Conservation (phyloP, 306 rosid genomes). For the Trifolium subterraneum region DNA sequence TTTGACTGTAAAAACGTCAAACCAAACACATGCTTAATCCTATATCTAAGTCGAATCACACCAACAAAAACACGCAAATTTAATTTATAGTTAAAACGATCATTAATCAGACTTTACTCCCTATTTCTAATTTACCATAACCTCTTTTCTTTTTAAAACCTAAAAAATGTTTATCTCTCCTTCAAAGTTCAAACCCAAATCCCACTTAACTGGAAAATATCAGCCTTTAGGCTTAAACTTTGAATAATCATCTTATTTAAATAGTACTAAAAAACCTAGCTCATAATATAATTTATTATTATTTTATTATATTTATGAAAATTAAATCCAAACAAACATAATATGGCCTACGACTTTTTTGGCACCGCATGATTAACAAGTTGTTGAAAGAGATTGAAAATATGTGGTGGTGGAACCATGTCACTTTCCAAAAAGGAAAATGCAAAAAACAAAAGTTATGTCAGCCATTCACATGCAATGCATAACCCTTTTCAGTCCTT, state of each 20-base stretch:
- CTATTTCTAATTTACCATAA: no score
- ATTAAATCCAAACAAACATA: background rate
- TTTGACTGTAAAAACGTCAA: no score
- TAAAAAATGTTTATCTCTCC: background rate
- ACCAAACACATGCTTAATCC: no score
- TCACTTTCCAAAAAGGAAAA: slow-evolving; percentile 36
- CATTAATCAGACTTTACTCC: no score
- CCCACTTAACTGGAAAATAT: background rate
- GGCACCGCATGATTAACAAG: slow-evolving; percentile 35
- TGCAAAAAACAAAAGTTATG: slow-evolving; percentile 46
- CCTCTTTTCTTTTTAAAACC: background rate
- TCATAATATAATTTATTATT: background rate
- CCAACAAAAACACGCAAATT: no score
- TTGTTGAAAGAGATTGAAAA: slow-evolving; percentile 29
- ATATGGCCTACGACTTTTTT: slow-evolving; percentile 34
- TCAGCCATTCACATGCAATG: slow-evolving; percentile 65
- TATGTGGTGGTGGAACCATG: slow-evolving; percentile 39
- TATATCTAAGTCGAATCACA: no score
- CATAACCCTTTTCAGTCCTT: slow-evolving; percentile 27
- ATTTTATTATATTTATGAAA: background rate
- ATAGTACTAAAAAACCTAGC: background rate
- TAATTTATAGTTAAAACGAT: no score
- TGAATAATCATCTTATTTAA: background rate
- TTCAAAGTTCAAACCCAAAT: background rate
- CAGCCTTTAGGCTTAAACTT: background rate